These are phyloP conservation scores for Medicago arabica DNA, from an alignment of 306 rosid genomes.

Conservation along the genomic window DNA sequence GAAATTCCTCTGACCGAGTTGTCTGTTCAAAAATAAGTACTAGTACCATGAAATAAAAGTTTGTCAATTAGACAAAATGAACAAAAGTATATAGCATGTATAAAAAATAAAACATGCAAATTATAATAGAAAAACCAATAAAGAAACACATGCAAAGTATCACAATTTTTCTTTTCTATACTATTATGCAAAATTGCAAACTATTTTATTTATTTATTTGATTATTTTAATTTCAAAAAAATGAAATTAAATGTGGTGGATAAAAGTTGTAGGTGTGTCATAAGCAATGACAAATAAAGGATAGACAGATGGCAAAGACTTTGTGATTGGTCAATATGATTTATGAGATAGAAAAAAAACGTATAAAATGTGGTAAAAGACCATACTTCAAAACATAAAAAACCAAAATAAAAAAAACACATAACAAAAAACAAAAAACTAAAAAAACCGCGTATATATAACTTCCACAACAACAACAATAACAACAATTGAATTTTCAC, in stretches of 20 bases:
- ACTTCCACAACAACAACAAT: background rate
- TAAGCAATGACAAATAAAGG: conserved; percentile 21
- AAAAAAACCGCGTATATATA: conserved; percentile 7
- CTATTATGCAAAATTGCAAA: too few relatives aligned
- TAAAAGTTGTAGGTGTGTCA: background rate
- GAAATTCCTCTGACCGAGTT: too few relatives aligned
- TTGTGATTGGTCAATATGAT: conserved; percentile 32
- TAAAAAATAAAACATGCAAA: too few relatives aligned
- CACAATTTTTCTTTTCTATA: too few relatives aligned
- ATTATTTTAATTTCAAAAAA: background rate
- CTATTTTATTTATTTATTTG: too few relatives aligned
- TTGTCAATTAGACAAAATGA: too few relatives aligned
- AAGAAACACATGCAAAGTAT: too few relatives aligned
- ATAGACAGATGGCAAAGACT: background rate
- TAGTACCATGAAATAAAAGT: too few relatives aligned
- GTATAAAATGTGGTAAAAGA: conserved; percentile 48
- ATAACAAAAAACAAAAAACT: background rate
- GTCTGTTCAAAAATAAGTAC: too few relatives aligned
- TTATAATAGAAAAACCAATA: too few relatives aligned
- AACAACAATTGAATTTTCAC: background rate
- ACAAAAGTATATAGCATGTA: too few relatives aligned
- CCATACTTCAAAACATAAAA: background rate
- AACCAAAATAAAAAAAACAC: background rate
- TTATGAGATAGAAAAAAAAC: conserved; percentile 47
- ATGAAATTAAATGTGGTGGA: background rate